These are phyloP conservation scores for Fusarium heterosporum DNA, from an alignment of 2,329 filamentous ascomycete genomes.

Conservation along the genomic window DNA sequence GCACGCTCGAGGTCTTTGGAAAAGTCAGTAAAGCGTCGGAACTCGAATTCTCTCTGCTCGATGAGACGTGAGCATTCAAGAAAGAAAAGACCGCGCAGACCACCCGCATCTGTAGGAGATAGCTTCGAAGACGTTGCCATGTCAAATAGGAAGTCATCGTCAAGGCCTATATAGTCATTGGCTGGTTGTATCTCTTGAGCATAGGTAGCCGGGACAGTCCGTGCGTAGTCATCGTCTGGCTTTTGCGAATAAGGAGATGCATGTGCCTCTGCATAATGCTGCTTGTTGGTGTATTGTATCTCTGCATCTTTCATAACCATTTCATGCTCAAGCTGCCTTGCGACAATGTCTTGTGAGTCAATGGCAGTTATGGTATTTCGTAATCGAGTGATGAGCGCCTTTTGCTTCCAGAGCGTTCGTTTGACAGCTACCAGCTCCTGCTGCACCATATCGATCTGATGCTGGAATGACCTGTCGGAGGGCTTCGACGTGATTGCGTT, in stretches of 20 bases:
- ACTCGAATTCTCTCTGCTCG: conserved; percentile 53
- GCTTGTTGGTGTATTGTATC: conserved; percentile 12
- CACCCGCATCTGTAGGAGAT: conserved; percentile 53
- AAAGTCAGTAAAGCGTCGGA: conserved; percentile 48
- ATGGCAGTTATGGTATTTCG: conserved; percentile 35
- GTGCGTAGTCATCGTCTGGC: conserved; percentile 15
- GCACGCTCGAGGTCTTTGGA: conserved; percentile 49
- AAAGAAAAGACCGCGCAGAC: conserved; percentile 55
- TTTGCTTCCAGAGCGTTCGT: conserved; percentile 52
- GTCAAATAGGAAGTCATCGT: conserved; percentile 45
- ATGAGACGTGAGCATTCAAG: conserved; percentile 55
- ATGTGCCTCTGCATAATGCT: conserved; percentile 10
- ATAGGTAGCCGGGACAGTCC: conserved; percentile 5
- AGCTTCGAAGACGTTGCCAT: conserved; percentile 50
- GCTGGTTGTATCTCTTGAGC: conserved; percentile 7
- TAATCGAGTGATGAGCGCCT: conserved; percentile 48
- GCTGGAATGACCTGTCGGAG: conserved; percentile 57
- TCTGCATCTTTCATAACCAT: conserved; percentile 16
- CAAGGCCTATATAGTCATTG: conserved; percentile 41
- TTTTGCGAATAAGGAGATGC: conserved; percentile 14
- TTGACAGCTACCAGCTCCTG: conserved; percentile 57
- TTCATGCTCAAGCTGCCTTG: conserved; percentile 20
- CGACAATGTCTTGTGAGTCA: conserved; percentile 32
- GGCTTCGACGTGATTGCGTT: conserved; percentile 55
- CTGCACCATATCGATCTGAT: conserved; percentile 55